A percentile compares a stretch with the other conserved stretches of the same genome.
Evolutionary conservation across 2,329 filamentous ascomycete species (phyloP).

Genomic region (Colletotrichum spinosum): DNA sequence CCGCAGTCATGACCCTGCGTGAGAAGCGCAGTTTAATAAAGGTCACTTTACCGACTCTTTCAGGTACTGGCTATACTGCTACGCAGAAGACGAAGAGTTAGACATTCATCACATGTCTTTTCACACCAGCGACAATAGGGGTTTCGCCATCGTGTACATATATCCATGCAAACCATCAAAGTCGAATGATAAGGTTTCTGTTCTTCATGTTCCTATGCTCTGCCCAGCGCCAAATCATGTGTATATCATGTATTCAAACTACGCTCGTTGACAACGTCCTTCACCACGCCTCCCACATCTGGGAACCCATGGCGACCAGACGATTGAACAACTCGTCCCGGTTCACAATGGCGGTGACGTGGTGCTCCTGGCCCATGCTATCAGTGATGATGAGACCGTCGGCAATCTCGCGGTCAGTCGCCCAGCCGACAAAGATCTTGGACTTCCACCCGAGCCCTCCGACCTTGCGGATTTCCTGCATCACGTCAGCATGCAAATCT

Average conservation of each 20-base stretch:
- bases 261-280: not conserved
- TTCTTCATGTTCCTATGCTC: not conserved
- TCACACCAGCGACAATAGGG: too few species aligned
- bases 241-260: not conserved
- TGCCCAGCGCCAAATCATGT: not conserved
- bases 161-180: too few species aligned
- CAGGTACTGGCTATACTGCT: too few species aligned
- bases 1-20: too few species aligned
- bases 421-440: constrained; percentile 85
- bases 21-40: too few species aligned
- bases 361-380: constrained; percentile 64
- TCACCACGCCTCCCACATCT: constrained; percentile 86
- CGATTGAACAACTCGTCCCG: constrained; percentile 87
- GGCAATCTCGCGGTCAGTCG: constrained; percentile 77
- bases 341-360: constrained; percentile 77
- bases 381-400: constrained; percentile 79
- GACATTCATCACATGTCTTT: too few species aligned
- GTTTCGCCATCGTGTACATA: too few species aligned
- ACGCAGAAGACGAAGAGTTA: too few species aligned
- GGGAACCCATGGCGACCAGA: constrained; percentile 78
- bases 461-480: constrained; percentile 77
- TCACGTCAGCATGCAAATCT: not conserved
- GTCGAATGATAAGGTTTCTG: too few species aligned
- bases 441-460: constrained; percentile 88
- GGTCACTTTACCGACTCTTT: too few species aligned